Evolutionary conservation across 805 yeast genomes (phyloP), one percentile per base, ranked within the genome.

Genomic region (Ogataea methylovora): DNA sequence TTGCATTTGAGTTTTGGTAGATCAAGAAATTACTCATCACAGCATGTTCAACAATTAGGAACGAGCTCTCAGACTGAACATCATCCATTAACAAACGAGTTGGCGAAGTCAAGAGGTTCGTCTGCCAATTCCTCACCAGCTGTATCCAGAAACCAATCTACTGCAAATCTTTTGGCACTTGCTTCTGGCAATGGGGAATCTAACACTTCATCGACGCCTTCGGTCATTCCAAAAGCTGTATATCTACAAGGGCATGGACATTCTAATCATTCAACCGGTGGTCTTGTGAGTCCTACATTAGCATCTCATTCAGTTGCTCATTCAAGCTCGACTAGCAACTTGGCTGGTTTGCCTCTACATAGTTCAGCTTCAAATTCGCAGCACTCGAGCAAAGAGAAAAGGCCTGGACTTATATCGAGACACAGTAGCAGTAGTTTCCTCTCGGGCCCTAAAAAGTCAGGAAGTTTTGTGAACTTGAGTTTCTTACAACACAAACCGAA

Each of bases 111-210:
- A 18, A 37, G 58, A 27, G 59, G 56, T n/a, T 54, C 61, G 4
- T 54, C 60, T 2, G 21, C 38, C 10, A 44, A 39, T 32, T 52
- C 71, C 3, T 69, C 76, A 4, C 73, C 71, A 1, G 48, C 61
- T 0, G 35, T 42, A 6, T 65, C 71, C 0, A 47, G 69, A 36
- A 58, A 53, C 37, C 62, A 53, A 8, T 64, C 69, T 2, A 36
- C 53, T 4, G 48, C 57, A 8, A 65, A 60, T 29, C 32, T 53
- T 14, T 24, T 37, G n/a, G n/a, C n/a, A n/a, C n/a, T n/a, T n/a
- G n/a, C n/a, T n/a, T n/a, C n/a, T n/a, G n/a, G n/a, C n/a, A n/a
- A n/a, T n/a, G n/a, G n/a, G n/a, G n/a, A n/a, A n/a, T n/a, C n/a
- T n/a, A n/a, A n/a, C n/a, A n/a, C n/a, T n/a, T n/a, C n/a, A n/a